Conservation (phyloP, 2,329 filamentous ascomycete genomes). For the Pseudocercospora cruenta region DNA sequence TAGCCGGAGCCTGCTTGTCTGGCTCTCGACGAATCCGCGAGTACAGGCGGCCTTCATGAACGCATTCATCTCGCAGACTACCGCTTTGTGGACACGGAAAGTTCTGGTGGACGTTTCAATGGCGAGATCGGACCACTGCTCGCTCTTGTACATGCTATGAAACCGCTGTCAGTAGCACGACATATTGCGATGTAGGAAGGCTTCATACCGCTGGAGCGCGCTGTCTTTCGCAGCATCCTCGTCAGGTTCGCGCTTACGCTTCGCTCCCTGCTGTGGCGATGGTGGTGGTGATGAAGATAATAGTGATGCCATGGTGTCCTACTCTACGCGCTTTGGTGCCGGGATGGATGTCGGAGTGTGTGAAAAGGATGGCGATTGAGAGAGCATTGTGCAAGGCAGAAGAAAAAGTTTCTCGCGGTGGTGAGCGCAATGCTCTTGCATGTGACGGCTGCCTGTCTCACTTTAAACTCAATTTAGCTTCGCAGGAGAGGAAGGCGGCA, state of each 20-base stretch:
- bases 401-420: too few species aligned
- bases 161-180: not conserved
- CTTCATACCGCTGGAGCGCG: not conserved
- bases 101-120: not conserved
- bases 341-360: too few species aligned
- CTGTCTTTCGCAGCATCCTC: not conserved
- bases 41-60: constrained; percentile 11
- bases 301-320: too few species aligned
- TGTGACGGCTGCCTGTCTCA: not conserved
- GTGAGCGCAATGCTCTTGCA: not conserved
- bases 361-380: too few species aligned
- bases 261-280: not conserved
- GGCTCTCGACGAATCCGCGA: not conserved
- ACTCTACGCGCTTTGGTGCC: too few species aligned
- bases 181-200: not conserved
- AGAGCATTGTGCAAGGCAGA: too few species aligned
- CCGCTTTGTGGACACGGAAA: not conserved
- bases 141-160: not conserved
- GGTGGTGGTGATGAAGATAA: too few species aligned
- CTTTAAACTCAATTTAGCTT: too few species aligned
- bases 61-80: not conserved
- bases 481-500: too few species aligned
- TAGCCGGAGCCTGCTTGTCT: not conserved
- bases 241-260: not conserved
- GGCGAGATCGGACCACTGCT: not conserved